Evolutionary conservation across 345 rosid species (phyloP).

Genomic region (Salix koriyanagi): DNA sequence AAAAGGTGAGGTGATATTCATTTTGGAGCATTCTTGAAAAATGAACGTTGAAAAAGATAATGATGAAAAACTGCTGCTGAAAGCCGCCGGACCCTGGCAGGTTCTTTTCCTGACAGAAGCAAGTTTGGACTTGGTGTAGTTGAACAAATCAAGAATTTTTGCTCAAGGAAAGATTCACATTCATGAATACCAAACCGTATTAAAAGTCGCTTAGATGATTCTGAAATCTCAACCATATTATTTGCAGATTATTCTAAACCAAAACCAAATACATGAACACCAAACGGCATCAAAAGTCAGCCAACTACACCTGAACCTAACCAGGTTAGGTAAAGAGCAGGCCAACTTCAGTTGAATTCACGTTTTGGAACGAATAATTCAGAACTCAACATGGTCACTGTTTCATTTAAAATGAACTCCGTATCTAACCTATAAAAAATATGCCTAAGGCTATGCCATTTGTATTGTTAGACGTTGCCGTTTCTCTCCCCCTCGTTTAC

Average conservation of each 20-base stretch:
- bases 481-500: not conserved
- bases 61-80: not conserved
- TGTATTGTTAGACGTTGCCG: not conserved
- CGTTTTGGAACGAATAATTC: not conserved
- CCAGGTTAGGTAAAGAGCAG: not conserved
- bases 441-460: not conserved
- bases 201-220: not conserved
- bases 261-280: not conserved
- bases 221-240: not conserved
- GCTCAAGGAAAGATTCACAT: slow-evolving; percentile 30
- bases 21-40: not conserved
- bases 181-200: slow-evolving; percentile 17
- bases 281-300: not conserved
- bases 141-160: slow-evolving; percentile 39
- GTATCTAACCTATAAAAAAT: slow-evolving; percentile 29
- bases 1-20: slow-evolving; percentile 7
- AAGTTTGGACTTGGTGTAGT: slow-evolving; percentile 43
- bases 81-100: slow-evolving; percentile 3
- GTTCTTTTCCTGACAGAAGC: slow-evolving; percentile 27
- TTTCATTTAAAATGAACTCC: slow-evolving; percentile 19
- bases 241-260: not conserved
- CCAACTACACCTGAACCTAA: not conserved
- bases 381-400: not conserved
- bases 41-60: not conserved
- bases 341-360: not conserved